Evolutionary conservation across 768 basidiomycete species (phyloP).

Genomic region (Russula olivacea): DNA sequence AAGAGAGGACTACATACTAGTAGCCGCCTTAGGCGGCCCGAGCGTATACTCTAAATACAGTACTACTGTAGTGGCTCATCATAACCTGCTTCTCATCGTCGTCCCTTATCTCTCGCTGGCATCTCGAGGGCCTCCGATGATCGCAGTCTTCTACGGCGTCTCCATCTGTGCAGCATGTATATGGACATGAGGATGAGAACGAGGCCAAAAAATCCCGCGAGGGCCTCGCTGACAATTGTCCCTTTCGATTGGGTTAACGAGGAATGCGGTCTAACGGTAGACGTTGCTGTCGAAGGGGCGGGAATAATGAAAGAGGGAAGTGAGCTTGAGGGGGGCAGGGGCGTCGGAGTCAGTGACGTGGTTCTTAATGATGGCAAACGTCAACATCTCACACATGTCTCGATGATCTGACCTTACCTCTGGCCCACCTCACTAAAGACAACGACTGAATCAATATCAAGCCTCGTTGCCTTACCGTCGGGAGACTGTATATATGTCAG

Average conservation of each 20-base stretch:
- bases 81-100: neutral
- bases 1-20: neutral
- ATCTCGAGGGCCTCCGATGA: conserved; percentile 14
- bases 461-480: conserved; percentile 17
- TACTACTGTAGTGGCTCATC: neutral
- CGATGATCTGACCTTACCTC: conserved; percentile 6
- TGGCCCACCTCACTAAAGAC: conserved; percentile 4
- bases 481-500: conserved; percentile 21
- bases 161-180: conserved; percentile 13
- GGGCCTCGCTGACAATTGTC: conserved; percentile 25
- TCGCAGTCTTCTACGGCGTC: neutral
- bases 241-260: conserved; percentile 24
- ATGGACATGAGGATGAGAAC: conserved; percentile 15
- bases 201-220: conserved; percentile 26
- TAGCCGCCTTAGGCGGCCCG: neutral
- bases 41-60: neutral
- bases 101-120: neutral
- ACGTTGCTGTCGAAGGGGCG: conserved; percentile 8
- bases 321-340: conserved; percentile 20
- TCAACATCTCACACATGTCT: neutral
- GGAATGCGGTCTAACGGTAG: conserved; percentile 7
- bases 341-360: conserved; percentile 17
- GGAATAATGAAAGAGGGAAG: conserved; percentile 25
- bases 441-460: conserved; percentile 25
- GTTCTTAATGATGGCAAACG: neutral